These are phyloP conservation scores for Ascochyta lentis DNA, from an alignment of 2,329 filamentous ascomycete genomes.

Conservation along the genomic window DNA sequence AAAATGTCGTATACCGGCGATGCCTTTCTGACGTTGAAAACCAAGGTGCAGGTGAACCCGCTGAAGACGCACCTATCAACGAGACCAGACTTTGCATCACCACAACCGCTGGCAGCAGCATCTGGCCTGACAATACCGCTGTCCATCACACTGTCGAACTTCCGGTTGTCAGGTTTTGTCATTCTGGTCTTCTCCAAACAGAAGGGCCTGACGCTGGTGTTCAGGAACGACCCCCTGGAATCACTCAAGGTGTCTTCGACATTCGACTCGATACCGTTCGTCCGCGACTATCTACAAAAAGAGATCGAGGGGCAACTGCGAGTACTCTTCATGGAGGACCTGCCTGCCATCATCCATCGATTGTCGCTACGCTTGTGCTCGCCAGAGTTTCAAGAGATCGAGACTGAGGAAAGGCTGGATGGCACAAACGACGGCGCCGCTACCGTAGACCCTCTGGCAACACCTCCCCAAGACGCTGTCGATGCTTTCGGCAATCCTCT, in stretches of 20 bases:
- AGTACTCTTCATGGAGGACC: slow-evolving; percentile 95
- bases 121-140: slow-evolving; percentile 96
- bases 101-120: slow-evolving; percentile 86
- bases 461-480: slow-evolving; percentile 80
- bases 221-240: slow-evolving; percentile 96
- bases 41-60: slow-evolving; percentile 95
- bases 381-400: slow-evolving; percentile 78
- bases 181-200: slow-evolving; percentile 97
- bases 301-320: slow-evolving; percentile 94
- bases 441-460: slow-evolving; percentile 80
- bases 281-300: slow-evolving; percentile 93
- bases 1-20: slow-evolving; percentile 99
- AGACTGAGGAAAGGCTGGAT: slow-evolving; percentile 61
- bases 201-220: slow-evolving; percentile 95
- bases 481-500: slow-evolving; percentile 80
- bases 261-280: slow-evolving; percentile 98
- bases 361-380: slow-evolving; percentile 89
- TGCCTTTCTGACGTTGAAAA: slow-evolving; percentile 93
- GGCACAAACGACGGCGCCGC: slow-evolving; percentile 60
- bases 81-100: slow-evolving; percentile 90
- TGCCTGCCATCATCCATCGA: slow-evolving; percentile 94
- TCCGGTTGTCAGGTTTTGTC: slow-evolving; percentile 95
- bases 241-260: slow-evolving; percentile 98
- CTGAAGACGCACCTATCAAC: slow-evolving; percentile 94
- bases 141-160: slow-evolving; percentile 94